Evolutionary conservation across 2,329 filamentous ascomycete species (phyloP), one percentile per base, ranked within the genome.

Genomic region (Apiospora phragmitis): DNA sequence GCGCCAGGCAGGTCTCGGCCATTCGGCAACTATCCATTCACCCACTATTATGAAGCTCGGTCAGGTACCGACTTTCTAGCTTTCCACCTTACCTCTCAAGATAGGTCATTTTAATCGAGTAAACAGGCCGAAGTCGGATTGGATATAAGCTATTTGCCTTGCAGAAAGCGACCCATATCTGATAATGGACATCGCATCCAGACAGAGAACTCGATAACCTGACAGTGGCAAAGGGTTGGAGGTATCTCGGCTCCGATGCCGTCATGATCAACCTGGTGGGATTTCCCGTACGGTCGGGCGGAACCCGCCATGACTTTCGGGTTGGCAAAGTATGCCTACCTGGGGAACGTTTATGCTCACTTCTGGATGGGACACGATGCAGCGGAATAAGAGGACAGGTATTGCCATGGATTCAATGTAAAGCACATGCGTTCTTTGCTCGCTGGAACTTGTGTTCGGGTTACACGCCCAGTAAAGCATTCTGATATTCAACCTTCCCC

Each of bases 401-500:
- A 21, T 21, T 8, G 51, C 51, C 51, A 59, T 32, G n/a, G n/a
- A n/a, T n/a, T n/a, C n/a, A 21, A 21, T 18, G 32, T 21, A 29
- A 51, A 62, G 29, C 55, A n/a, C 29, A 62, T 38, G 55, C 29
- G 51, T 5, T 5, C 51, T 21, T 35, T 59, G 18, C 51, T 62
- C 32, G 55, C 32, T 38, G 21, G 55, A 38, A 38, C 32, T 38
- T 62, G 55, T 24, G 55, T 38, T 62, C 18, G 29, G 55, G 55
- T 38, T 38, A 4, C 51, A 59, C 51, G 26, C 32, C 51, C 21
- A 59, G 51, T 32, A 16, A 59, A 32, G 26, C 51, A 59, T 32
- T 59, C 51, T 38, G 55, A n/a, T 38, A 62, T 62, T 62, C 55
- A 59, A 59, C 26, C 29, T 45, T 67, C 65, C 65, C 65, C 65